phyloP scores from a whole-genome alignment of 805 yeast genomes.

The Clavispora fructus region DNA sequence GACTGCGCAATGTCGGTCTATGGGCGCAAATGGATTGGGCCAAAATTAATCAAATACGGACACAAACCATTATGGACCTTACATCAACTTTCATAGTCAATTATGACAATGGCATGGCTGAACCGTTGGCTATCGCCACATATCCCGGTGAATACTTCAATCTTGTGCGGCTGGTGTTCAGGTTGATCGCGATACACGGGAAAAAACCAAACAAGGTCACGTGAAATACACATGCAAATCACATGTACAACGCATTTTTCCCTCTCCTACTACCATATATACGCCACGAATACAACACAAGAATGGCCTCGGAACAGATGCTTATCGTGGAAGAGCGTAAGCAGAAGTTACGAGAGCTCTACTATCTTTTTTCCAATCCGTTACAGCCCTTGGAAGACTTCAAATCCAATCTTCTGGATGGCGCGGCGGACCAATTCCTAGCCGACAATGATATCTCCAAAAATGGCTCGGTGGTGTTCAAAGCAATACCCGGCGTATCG shows the following conservation, averaged over 20 bases:
- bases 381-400: constrained; percentile 6
- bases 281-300: not conserved
- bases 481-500: constrained; percentile 1
- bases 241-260: not conserved
- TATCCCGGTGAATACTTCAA: no score
- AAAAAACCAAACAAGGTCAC: constrained; percentile 2
- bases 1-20: no score
- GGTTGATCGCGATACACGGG: no score
- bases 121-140: no score
- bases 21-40: no score
- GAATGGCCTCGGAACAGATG: constrained; percentile 5
- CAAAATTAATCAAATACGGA: no score
- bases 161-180: no score
- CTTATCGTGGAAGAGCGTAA: constrained; percentile 3
- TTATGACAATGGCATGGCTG: no score
- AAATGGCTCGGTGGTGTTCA: constrained; percentile 5
- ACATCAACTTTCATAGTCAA: no score
- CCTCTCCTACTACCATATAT: not conserved
- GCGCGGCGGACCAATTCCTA: constrained; percentile 6
- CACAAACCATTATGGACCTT: no score
- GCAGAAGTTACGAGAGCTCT: constrained; percentile 14
- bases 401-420: not conserved
- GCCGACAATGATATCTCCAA: constrained; percentile 5
- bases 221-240: constrained; percentile 7
- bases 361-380: constrained; percentile 12